Base-by-base conservation (phyloP, 1,284 basidiomycete species). In the Neolentinus lepideus region DNA sequence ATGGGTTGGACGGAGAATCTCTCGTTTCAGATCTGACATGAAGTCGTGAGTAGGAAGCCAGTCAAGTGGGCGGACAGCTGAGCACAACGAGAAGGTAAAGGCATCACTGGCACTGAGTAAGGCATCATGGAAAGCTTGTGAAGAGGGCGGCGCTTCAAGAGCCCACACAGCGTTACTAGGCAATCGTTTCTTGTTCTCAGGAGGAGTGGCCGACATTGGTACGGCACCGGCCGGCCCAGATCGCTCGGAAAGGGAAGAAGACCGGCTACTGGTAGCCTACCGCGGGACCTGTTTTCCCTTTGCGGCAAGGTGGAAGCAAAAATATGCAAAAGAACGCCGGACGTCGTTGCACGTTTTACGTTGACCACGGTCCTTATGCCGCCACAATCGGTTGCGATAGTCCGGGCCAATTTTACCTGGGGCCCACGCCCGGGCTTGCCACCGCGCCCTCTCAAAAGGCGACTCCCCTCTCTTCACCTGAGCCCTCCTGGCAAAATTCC, bases 271-370 rank as follows among this genome's bases (percentile, higher is more conserved):
- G n/a, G n/a, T n/a, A n/a, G n/a, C n/a, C 24, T 6, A 50, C 27
- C 47, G 47, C 27, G 47, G 47, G 22, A 50, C 12, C 6, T 6
- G 3, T 25, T 50, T 14, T 29, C 47, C 27, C 4, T 50, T 50
- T 50, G 8, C 12, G 27, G 16, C 4, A n/a, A 10, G 12, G 24
- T 24, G 24, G 47, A 50, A 6, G 47, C 22, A 12, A 26, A 26
- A 26, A 50, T 24, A 26, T 50, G 47, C 47, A 61, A 61, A 69
- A 68, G 66, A 67, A 61, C 66, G 65, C 62, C 69, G 74, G 19
- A 74, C 75, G 72, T 76, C 76, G 77, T 78, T 77, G 79, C 77
- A 78, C 76, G 76, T 78, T 79, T 73, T 69, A 75, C 73, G 76
- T 75, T 69, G 67, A 71, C 76, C 76, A 70, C 73, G 75, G 47